Evolutionary conservation across 2,329 filamentous ascomycete species (phyloP).

Genomic region (Hypoxylon sp.): DNA sequence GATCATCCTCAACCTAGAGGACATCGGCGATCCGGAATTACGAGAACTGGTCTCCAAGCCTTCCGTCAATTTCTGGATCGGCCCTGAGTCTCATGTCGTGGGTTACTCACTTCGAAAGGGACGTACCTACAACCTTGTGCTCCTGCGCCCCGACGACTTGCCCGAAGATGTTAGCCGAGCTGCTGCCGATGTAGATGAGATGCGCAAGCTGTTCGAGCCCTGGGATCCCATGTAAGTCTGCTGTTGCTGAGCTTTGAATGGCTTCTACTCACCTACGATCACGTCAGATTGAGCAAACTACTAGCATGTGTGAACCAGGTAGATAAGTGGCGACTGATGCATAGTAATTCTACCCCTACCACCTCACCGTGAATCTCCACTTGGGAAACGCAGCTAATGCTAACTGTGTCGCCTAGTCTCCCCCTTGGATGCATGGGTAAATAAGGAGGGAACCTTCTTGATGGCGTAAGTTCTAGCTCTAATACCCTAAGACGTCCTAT

Average conservation of each 20-base stretch:
- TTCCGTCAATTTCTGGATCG: conserved; percentile 68
- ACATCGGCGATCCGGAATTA: conserved; percentile 64
- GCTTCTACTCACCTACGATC: neutral
- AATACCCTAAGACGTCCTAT: neutral
- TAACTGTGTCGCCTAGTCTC: conserved; percentile 24
- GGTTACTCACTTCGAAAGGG: conserved; percentile 62
- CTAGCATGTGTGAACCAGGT: conserved; percentile 41
- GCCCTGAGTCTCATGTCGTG: conserved; percentile 65
- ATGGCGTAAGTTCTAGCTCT: conserved; percentile 32
- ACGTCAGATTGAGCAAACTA: conserved; percentile 35
- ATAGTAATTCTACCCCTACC: conserved; percentile 32
- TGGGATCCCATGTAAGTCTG: conserved; percentile 43
- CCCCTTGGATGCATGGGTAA: conserved; percentile 35
- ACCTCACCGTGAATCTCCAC: neutral
- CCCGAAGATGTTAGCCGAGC: conserved; percentile 48
- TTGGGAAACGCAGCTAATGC: conserved; percentile 20
- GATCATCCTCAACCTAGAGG: conserved; percentile 63
- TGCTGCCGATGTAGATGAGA: conserved; percentile 42
- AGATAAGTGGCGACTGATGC: conserved; percentile 47
- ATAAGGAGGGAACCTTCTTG: conserved; percentile 35
- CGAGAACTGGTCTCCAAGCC: conserved; percentile 61
- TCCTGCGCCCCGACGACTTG: conserved; percentile 63
- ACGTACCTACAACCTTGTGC: conserved; percentile 62
- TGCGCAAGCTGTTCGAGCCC: conserved; percentile 45
- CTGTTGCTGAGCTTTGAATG: neutral